Evolutionary conservation across 2,329 filamentous ascomycete genomes (phyloP).

Genomic region (Beauveria pseudobassiana): DNA sequence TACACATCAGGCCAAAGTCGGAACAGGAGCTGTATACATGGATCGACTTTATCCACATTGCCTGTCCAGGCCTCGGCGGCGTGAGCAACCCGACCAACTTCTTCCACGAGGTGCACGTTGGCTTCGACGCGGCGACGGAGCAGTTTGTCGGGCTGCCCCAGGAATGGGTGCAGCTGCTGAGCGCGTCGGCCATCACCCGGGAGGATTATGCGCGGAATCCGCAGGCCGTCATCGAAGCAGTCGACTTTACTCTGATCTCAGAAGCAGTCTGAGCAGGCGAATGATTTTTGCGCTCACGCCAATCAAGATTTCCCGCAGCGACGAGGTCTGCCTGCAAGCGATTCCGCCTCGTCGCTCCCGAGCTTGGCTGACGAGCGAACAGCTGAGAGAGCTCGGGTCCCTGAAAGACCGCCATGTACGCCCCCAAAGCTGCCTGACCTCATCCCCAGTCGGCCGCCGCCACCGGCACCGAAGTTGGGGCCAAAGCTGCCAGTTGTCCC

Average conservation of each 20-base stretch:
- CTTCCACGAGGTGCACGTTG: conserved; percentile 83
- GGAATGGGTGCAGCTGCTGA: conserved; percentile 22
- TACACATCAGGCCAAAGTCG: conserved; percentile 79
- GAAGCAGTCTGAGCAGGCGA: not conserved
- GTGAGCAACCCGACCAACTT: conserved; percentile 94
- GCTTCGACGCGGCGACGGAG: conserved; percentile 81
- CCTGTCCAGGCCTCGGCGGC: conserved; percentile 85
- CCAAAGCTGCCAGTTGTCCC: not conserved
- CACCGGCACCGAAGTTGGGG: not conserved
- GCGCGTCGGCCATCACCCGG: conserved; percentile 21
- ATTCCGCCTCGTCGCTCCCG: not conserved
- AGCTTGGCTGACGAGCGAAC: not conserved
- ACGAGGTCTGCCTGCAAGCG: not conserved
- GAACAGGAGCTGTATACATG: conserved; percentile 91
- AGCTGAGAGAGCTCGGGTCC: not conserved
- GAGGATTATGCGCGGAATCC: conserved; percentile 10
- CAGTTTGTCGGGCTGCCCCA: conserved; percentile 43
- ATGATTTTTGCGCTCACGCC: conserved; percentile 2
- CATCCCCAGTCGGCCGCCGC: not conserved
- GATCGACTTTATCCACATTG: conserved; percentile 89
- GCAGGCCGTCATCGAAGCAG: conserved; percentile 9
- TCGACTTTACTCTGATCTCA: conserved; percentile 7
- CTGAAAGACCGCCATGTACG: not conserved
- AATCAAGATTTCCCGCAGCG: not conserved
- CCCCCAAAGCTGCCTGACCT: not conserved